Base-by-base conservation (phyloP, 2,329 filamentous ascomycete genomes). In the Thelonectria blattea region DNA sequence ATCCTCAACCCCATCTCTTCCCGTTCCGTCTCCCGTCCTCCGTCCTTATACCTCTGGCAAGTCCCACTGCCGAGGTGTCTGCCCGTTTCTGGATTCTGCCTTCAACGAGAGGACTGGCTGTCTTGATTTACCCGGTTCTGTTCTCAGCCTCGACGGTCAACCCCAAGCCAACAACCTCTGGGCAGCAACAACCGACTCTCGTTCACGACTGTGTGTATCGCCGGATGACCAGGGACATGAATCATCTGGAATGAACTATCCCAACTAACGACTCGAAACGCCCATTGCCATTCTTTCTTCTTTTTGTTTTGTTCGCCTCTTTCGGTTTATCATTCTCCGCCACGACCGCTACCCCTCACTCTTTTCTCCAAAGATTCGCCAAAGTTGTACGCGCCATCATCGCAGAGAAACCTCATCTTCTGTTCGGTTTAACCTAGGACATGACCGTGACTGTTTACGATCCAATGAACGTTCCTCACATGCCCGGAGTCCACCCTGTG, bases 401-500 rank as follows among this genome's bases (percentile, higher is more conserved):
- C 20, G 15, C 43, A 46, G 46, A 17, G 43, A 56, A n/a, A 14
- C 22, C 37, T 37, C 47, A 52, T 41, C 43, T 41, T 55, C 56
- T 45, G 11, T 56, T 46, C 37, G 37, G 34, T 32, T 32, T 55
- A 53, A 60, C 41, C 39, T 56, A 58, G 64, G 74, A 70, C 57
- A 79, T 80, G 76, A 79, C 75, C 61, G 71, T 75, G 41, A 76
- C 77, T 50, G 63, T 73, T 39, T 77, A 74, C 69, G 72, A 80
- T 68, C 73, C 75, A 62, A 77, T 80, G 71, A 79, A 76, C 63
- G 74, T 78, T 55, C 73, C 77, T 43, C 75, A 79, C 60, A 75
- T 80, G 60, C 71, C 79, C 32, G 78, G 78, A 63, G 74, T 79
- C 52, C 81, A 81, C 62, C 79, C 81, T 30, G 75, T 82, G 61